Conservation (phyloP, 163 green algal genomes). For the Chlamydomonas reinhardtii region DNA sequence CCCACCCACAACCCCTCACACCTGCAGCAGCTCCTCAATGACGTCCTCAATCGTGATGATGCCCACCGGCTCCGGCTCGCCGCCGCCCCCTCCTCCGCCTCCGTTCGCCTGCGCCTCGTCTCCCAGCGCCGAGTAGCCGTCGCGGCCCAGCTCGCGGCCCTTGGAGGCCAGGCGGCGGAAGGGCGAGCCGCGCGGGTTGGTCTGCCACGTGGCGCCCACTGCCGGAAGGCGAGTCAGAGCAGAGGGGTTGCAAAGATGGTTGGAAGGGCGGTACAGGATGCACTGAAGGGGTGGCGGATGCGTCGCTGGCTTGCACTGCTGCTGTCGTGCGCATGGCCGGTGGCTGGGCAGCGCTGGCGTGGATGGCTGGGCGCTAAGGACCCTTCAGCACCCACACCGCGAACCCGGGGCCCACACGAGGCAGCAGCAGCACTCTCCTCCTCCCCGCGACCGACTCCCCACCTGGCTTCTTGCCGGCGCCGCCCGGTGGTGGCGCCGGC, state of each 20-base stretch:
- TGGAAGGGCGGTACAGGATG: no score
- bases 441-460: no score
- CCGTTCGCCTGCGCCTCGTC: background rate
- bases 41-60: constrained; percentile 94
- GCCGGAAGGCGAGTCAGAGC: background rate
- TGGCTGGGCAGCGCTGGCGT: no score
- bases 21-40: constrained; percentile 77
- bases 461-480: background rate
- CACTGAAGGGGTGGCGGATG: no score
- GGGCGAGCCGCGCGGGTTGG: constrained; percentile 10
- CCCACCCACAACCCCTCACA: background rate
- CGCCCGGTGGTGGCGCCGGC: background rate
- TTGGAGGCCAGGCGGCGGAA: constrained; percentile 10
- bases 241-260: background rate
- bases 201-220: constrained; percentile 6
- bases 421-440: no score
- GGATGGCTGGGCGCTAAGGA: no score
- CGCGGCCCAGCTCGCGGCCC: background rate
- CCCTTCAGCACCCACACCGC: no score
- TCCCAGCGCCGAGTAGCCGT: constrained; percentile 20
- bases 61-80: constrained; percentile 67
- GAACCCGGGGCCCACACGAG: no score
- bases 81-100: background rate
- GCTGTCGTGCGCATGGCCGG: no score
- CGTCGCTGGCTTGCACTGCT: no score